A percentile compares a stretch with the other conserved stretches of the same genome.
These are phyloP conservation scores for Kwoniella newhampshirensis DNA, from an alignment of 768 basidiomycete genomes.

Conservation along the genomic window DNA sequence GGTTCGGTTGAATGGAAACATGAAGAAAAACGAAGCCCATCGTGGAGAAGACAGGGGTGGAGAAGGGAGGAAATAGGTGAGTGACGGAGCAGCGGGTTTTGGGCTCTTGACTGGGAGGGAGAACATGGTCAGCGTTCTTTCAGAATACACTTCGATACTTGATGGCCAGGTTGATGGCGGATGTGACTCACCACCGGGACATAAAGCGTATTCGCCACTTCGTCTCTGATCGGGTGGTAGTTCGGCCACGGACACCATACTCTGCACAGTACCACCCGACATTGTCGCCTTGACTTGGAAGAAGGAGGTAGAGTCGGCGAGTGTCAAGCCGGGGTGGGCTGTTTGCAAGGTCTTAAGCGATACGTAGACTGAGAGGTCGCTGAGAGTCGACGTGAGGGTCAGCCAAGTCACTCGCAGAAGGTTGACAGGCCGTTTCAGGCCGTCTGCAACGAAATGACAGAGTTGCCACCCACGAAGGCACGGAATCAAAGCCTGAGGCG, in stretches of 20 bases:
- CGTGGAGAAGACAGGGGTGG: conserved; percentile 14
- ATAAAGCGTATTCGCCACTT: conserved; percentile 28
- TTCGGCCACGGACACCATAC: conserved; percentile 51
- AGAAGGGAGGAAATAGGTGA: neutral
- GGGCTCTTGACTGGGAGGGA: neutral
- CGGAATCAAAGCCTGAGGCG: conserved; percentile 63
- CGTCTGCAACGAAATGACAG: no score
- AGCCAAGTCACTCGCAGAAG: neutral
- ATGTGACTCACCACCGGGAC: conserved; percentile 12
- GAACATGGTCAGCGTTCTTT: neutral
- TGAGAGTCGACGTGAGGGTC: conserved; percentile 8
- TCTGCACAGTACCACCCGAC: conserved; percentile 66
- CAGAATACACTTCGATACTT: no score
- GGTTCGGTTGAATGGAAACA: conserved; percentile 57
- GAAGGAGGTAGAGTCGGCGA: conserved; percentile 58
- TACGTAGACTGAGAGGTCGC: conserved; percentile 67
- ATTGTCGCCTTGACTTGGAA: conserved; percentile 57
- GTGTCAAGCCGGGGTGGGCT: conserved; percentile 55
- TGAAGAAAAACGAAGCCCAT: conserved; percentile 56
- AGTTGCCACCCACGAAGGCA: conserved; percentile 42
- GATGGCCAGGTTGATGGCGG: no score
- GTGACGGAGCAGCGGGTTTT: conserved; percentile 5
- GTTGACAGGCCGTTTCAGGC: neutral
- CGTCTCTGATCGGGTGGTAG: conserved; percentile 53
- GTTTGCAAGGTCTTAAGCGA: conserved; percentile 68